Evolutionary conservation across 2,329 filamentous ascomycete species (phyloP).

Genomic region (Gnomoniopsis smithogilvyi): DNA sequence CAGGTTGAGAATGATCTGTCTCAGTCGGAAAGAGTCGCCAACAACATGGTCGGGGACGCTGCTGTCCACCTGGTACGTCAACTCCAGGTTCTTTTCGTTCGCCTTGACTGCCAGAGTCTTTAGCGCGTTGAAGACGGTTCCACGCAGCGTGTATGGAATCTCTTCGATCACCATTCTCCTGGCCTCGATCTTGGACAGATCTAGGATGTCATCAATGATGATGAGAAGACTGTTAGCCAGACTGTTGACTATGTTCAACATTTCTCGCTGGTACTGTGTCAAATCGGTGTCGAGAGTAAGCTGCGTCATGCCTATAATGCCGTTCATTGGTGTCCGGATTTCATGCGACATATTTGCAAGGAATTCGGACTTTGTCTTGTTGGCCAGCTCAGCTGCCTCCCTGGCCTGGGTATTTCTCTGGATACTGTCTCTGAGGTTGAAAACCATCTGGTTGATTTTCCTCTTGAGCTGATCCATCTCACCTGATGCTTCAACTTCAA

Average conservation of each 20-base stretch:
- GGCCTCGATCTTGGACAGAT: slow-evolving; percentile 82
- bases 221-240: slow-evolving; percentile 93
- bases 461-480: slow-evolving; percentile 99
- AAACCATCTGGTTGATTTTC: slow-evolving; percentile 99
- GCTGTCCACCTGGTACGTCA: slow-evolving; percentile 91
- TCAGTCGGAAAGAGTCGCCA: slow-evolving; percentile 91
- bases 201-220: slow-evolving; percentile 85
- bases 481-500: slow-evolving; percentile 94
- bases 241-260: slow-evolving; percentile 98
- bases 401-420: slow-evolving; percentile 94
- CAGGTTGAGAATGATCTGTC: slow-evolving; percentile 95
- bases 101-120: slow-evolving; percentile 97
- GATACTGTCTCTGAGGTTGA: slow-evolving; percentile 91
- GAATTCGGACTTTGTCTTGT: slow-evolving; percentile 98
- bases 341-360: slow-evolving; percentile 99
- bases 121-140: slow-evolving; percentile 93
- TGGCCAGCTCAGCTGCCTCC: slow-evolving; percentile 92
- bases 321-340: slow-evolving; percentile 95
- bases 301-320: slow-evolving; percentile 97
- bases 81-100: slow-evolving; percentile 89
- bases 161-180: slow-evolving; percentile 98
- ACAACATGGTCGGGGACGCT: slow-evolving; percentile 93
- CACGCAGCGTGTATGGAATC: slow-evolving; percentile 90
- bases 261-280: slow-evolving; percentile 93
- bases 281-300: slow-evolving; percentile 92